Evolutionary conservation across 306 rosid genomes (phyloP).

Genomic region (Glycine latifolia): DNA sequence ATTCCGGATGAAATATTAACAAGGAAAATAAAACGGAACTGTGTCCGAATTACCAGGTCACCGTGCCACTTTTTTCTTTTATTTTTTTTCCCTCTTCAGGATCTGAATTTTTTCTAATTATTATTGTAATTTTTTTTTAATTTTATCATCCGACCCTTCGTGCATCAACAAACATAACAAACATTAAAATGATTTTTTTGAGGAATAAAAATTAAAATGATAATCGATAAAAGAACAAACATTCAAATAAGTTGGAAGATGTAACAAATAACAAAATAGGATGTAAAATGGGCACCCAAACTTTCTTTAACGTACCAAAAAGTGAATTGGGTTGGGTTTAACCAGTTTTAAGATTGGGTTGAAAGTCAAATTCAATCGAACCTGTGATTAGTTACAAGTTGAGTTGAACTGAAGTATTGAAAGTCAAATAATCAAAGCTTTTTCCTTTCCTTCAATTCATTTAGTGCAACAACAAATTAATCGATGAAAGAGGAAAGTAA

Average conservation of each 20-base stretch:
- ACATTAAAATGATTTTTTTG: no score
- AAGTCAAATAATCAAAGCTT: no score
- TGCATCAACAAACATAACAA: neutral
- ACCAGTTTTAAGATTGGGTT: no score
- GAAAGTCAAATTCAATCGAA: no score
- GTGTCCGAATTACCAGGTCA: constrained; percentile 46
- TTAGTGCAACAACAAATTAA: no score
- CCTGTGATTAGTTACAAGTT: no score
- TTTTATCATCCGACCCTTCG: neutral
- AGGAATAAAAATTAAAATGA: neutral
- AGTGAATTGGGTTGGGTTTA: no score
- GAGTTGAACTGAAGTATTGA: no score
- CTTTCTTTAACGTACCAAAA: no score
- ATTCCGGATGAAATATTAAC: neutral
- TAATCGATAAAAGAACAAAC: neutral
- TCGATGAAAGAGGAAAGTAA: no score
- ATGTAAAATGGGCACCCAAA: no score
- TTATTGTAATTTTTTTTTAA: neutral
- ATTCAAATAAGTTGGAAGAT: neutral
- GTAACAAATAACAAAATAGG: neutral
- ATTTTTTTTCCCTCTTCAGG: neutral
- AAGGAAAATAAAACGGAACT: constrained; percentile 31
- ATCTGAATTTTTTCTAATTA: neutral
- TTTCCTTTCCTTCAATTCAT: no score
- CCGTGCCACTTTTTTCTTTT: constrained; percentile 16